Evolutionary conservation across 2,329 filamentous ascomycete species (phyloP).

Genomic region (Coniochaeta hoffmannii): DNA sequence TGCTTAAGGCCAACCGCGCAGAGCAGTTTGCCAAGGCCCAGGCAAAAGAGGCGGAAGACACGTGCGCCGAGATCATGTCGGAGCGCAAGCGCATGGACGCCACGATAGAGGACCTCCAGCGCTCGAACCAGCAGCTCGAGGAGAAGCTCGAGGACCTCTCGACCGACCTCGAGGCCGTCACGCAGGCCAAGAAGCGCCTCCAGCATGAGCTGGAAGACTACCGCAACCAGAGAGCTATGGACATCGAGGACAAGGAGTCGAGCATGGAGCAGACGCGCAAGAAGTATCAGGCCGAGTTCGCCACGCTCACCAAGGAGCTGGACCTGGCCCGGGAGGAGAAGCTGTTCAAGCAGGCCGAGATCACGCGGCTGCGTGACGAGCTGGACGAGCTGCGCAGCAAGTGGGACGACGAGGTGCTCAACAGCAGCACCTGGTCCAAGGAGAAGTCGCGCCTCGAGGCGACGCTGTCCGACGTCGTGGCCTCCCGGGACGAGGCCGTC

Average conservation of each 20-base stretch:
- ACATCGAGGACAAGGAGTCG: slow-evolving; percentile 93
- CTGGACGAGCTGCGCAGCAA: slow-evolving; percentile 90
- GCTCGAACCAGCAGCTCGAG: slow-evolving; percentile 81
- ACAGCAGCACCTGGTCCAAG: slow-evolving; percentile 97
- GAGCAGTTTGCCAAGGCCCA: slow-evolving; percentile 93
- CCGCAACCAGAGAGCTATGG: slow-evolving; percentile 86
- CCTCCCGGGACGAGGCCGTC: slow-evolving; percentile 89
- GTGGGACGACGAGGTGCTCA: slow-evolving; percentile 97
- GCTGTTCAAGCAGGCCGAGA: slow-evolving; percentile 80
- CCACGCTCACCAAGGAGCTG: slow-evolving; percentile 81
- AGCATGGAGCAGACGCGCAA: slow-evolving; percentile 95
- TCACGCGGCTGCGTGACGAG: slow-evolving; percentile 84
- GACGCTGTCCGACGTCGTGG: slow-evolving; percentile 78
- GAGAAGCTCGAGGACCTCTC: slow-evolving; percentile 87
- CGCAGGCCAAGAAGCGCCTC: slow-evolving; percentile 86
- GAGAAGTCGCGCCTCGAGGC: slow-evolving; percentile 90
- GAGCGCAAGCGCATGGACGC: slow-evolving; percentile 87
- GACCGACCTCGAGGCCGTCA: slow-evolving; percentile 76
- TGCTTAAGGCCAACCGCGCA: slow-evolving; percentile 83
- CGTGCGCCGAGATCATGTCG: slow-evolving; percentile 81
- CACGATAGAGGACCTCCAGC: slow-evolving; percentile 81
- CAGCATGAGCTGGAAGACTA: slow-evolving; percentile 98
- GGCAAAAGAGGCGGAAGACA: slow-evolving; percentile 84
- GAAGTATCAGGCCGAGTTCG: slow-evolving; percentile 94
- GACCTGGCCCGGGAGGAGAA: slow-evolving; percentile 87